Conservation (phyloP, 495 filamentous ascomycete genomes). For the Endocarpon pusillum region DNA sequence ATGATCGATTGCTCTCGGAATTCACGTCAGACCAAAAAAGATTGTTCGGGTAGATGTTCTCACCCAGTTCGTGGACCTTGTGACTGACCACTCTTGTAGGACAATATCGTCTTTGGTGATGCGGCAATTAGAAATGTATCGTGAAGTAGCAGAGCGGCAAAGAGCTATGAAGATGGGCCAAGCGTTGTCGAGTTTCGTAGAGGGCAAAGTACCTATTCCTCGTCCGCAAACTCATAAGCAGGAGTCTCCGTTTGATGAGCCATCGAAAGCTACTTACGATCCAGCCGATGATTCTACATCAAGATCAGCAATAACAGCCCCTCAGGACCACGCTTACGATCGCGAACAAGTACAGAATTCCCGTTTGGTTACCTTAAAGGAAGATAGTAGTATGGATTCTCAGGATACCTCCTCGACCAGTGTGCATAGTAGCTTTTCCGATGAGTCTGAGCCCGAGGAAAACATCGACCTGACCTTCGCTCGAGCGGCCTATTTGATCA, state of each 20-base stretch:
- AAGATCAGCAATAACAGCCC: neutral
- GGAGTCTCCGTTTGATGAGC: conserved; percentile 4
- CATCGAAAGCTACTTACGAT: conserved; percentile 1
- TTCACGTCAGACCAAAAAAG: conserved; percentile 11
- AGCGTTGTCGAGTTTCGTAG: neutral
- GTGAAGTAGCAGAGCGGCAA: conserved; percentile 28
- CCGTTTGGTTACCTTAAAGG: too few species aligned
- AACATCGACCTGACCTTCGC: conserved; percentile 30
- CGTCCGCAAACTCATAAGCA: neutral
- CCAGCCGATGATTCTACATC: neutral
- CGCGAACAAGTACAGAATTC: neutral
- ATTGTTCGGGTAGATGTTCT: conserved; percentile 23
- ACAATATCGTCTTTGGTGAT: too few species aligned
- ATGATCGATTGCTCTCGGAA: conserved; percentile 10
- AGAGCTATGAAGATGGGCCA: conserved; percentile 26
- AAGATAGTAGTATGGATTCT: neutral
- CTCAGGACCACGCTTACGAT: neutral
- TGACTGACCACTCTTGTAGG: too few species aligned
- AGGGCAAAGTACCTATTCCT: too few species aligned
- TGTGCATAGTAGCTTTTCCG: neutral
- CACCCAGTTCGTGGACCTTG: too few species aligned
- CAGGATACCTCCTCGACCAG: neutral
- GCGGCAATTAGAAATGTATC: conserved; percentile 34
- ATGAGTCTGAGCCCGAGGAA: neutral
- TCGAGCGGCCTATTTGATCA: conserved; percentile 38